Evolutionary conservation across 2,329 filamentous ascomycete species (phyloP), one percentile per base, ranked within the genome.

Genomic region (Conoideocrella luteorostrata): DNA sequence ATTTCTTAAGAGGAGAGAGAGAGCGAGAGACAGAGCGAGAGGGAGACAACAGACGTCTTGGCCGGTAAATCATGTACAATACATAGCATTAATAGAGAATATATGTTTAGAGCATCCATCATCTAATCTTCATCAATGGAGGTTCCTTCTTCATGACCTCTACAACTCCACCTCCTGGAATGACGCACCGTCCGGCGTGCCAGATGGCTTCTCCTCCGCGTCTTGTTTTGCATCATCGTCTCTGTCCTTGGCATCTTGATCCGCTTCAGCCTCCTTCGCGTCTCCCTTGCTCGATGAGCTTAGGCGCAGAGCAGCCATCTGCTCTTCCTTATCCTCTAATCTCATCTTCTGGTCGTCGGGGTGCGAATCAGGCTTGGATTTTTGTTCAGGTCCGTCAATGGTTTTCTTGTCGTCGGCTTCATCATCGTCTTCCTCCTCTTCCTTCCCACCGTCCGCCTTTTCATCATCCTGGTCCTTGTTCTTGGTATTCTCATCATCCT

Each of bases 131-230:
- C n/a, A n/a, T n/a, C n/a, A n/a, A n/a, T n/a, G n/a, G n/a, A n/a
- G n/a, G n/a, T n/a, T n/a, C n/a, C n/a, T n/a, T n/a, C n/a, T n/a
- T n/a, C n/a, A n/a, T n/a, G n/a, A n/a, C 15, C 38, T 20, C 55
- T 66, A 82, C 53, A 83, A 63, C 47, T 75, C 76, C 37, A 83
- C 78, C 52, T 83, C 77, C 53, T 82, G 78, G 60, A 83, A 82
- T n/a, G 77, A 77, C 5, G 70, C 69, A 1, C 74, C 72, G 50
- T 79, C 77, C 15, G 77, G 71, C 6, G 74, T 75, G 33, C 66
- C 62, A 13, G 66, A 63, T 1, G 67, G 62, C 49, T 69, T 72
- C 13, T 59, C 61, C 32, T 56, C 56, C 4, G 62, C 57, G 11
- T 65, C 62, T 5, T 58, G 57, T 5, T 56, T 53, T 5, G 62